phyloP scores from a whole-genome alignment of 148 eudicot species.

The Mesembryanthemum crystallinum region DNA sequence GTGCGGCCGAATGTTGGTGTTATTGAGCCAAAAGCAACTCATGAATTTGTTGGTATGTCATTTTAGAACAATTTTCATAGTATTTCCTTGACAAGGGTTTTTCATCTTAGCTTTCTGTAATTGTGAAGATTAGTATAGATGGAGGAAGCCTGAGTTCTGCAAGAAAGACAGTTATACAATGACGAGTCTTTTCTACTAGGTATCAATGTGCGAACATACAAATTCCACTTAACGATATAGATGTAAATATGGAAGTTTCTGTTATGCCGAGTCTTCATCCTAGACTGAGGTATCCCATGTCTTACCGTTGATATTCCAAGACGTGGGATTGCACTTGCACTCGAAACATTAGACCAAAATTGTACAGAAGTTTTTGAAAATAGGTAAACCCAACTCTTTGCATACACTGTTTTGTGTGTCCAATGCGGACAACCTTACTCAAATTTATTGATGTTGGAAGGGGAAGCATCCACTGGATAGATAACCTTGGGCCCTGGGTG shows the following conservation, averaged over 20 bases:
- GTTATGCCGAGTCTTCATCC: not conserved
- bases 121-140: not conserved
- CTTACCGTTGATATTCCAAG: not conserved
- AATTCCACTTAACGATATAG: too few relatives aligned
- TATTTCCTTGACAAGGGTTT: not conserved
- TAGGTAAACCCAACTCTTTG: not conserved
- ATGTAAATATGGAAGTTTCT: not conserved
- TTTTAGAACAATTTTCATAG: not conserved
- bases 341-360: not conserved
- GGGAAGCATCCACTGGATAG: not conserved
- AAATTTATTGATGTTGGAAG: not conserved
- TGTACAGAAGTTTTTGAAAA: not conserved
- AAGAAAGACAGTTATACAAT: not conserved
- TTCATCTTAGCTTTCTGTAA: not conserved
- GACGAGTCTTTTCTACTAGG: not conserved
- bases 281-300: not conserved
- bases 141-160: conserved; percentile 12
- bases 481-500: not conserved
- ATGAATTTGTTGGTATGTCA: conserved; percentile 69
- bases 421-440: not conserved
- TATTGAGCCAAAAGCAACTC: conserved; percentile 56
- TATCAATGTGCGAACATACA: not conserved
- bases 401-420: not conserved
- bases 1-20: conserved; percentile 83
- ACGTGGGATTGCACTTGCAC: not conserved